Evolutionary conservation across 2,329 filamentous ascomycete genomes (phyloP), one percentile per base, ranked within the genome.

Genomic region (Fusarium beomiforme): DNA sequence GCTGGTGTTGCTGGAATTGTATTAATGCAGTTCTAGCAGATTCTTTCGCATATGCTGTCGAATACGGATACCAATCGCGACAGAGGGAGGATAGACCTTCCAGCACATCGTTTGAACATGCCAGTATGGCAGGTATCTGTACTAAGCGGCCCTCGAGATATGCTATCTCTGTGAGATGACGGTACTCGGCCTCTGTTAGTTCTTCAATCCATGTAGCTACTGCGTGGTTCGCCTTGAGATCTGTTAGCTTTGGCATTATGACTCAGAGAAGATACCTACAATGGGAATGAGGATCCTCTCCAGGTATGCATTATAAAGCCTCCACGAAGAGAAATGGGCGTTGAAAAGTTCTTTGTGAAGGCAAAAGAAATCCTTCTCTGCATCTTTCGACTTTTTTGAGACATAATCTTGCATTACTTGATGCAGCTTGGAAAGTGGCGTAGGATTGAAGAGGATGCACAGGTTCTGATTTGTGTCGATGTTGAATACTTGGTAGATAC

Each of bases 31-130:
- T n/a, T 16, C 9, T 3, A 8, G 24, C 19, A 7, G 24, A n/a
- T 3, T 29, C 5, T 29, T 19, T 29, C 3, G 19, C 8, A 14
- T n/a, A 1, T 5, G 17, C 24, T 0, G 19, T 29, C 12, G 8
- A 14, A n/a, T 46, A 17, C 14, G 24, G 24, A 29, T n/a, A 29
- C 17, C 43, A 29, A 19, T 14, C 7, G 17, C 17, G 43, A 46
- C 39, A 56, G 9, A 56, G 31, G 6, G 26, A 21, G 3, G 37
- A 42, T 13, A 55, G 43, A 0, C 26, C 10, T 5, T 26, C 26
- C 1, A 43, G 26, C 5, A 55, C 8, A 4, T 34, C 51, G 2
- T n/a, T n/a, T 3, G 36, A 55, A 14, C n/a, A 7, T 29, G 23
- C 43, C 19, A 46, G 8, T 3, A 54, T 16, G 26, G 19, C 13